Conservation (phyloP, 2,329 filamentous ascomycete species). For the Exserohilum turcica region DNA sequence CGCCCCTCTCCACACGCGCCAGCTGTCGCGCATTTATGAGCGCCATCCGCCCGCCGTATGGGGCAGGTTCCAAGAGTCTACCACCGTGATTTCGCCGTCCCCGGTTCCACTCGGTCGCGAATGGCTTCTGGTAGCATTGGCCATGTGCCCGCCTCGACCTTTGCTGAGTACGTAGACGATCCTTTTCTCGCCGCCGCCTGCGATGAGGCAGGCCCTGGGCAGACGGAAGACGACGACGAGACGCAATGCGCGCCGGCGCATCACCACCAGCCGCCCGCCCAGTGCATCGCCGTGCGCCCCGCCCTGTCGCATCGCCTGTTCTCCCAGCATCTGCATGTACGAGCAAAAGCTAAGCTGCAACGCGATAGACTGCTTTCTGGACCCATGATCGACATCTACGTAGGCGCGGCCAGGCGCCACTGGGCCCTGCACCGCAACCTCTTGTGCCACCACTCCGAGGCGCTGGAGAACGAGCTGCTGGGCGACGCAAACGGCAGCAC, state of each 20-base stretch:
- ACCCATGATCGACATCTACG: constrained; percentile 57
- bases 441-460: constrained; percentile 59
- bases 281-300: constrained; percentile 38
- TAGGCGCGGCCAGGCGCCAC: constrained; percentile 54
- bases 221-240: constrained; percentile 15
- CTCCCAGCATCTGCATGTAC: constrained; percentile 47
- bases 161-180: constrained; percentile 58
- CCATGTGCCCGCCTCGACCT: constrained; percentile 54
- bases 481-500: constrained; percentile 42
- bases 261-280: constrained; percentile 13
- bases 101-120: constrained; percentile 47
- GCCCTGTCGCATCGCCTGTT: constrained; percentile 43
- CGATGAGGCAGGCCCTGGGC: constrained; percentile 19
- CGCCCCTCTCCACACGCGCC: neutral
- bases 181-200: constrained; percentile 24
- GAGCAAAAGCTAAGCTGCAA: constrained; percentile 53
- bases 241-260: constrained; percentile 21
- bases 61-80: constrained; percentile 45
- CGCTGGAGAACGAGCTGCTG: constrained; percentile 48
- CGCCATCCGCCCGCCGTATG: constrained; percentile 40
- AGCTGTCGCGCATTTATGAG: constrained; percentile 27
- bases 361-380: constrained; percentile 60
- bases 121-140: constrained; percentile 55
- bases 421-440: constrained; percentile 61
- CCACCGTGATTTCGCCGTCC: constrained; percentile 50